Percentiles rank a stretch among this genome's conserved stretches.
These are phyloP conservation scores for Euphorbia lathyris DNA, from an alignment of 345 rosid genomes.

Conservation along the genomic window DNA sequence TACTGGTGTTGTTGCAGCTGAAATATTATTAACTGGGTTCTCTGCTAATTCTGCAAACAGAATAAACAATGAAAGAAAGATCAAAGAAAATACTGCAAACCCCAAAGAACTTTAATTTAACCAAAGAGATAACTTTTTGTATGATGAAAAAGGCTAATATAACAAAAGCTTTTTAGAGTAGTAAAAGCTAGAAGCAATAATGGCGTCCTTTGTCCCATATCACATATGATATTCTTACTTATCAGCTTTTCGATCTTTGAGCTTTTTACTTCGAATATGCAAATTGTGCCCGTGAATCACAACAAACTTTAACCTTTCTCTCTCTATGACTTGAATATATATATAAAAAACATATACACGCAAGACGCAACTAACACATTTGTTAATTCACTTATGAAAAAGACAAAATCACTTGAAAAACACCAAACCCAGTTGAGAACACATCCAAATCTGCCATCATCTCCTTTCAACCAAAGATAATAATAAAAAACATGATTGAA, in stretches of 20 bases:
- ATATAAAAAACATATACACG: not conserved
- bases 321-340: not conserved
- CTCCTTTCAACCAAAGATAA: not conserved
- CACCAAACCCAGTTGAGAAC: not conserved
- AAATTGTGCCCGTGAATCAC: constrained; percentile 15
- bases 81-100: not conserved
- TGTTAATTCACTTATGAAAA: constrained; percentile 3
- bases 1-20: constrained; percentile 32
- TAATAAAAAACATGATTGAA: not conserved
- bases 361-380: constrained; percentile 7
- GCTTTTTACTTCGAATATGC: constrained; percentile 16
- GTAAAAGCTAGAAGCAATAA: constrained; percentile 36
- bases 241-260: constrained; percentile 29
- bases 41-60: constrained; percentile 50
- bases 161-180: constrained; percentile 18
- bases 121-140: constrained; percentile 12
- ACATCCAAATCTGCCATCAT: not conserved
- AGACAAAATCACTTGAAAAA: constrained; percentile 24
- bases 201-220: constrained; percentile 42
- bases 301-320: not conserved
- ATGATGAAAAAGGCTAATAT: constrained; percentile 9
- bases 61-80: not conserved
- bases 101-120: not conserved
- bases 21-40: constrained; percentile 32
- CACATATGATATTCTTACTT: not conserved